phyloP scores from a whole-genome alignment of 2,329 filamentous ascomycete species.

The Fonsecaea erecta region DNA sequence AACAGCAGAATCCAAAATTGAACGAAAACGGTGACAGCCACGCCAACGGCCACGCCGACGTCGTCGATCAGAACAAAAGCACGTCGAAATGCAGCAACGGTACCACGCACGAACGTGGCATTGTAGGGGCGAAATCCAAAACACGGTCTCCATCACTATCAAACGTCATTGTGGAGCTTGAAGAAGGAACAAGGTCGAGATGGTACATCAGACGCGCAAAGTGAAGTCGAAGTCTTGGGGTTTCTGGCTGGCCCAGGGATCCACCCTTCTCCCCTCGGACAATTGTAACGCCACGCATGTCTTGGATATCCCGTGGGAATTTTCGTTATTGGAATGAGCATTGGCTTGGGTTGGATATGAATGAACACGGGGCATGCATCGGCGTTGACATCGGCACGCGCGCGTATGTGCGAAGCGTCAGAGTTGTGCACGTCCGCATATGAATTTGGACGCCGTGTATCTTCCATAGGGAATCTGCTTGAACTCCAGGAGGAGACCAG shows the following conservation, averaged over 20 bases:
- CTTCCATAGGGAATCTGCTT: not conserved
- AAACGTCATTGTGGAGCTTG: slow-evolving; percentile 32
- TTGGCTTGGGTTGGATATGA: not conserved
- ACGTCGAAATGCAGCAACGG: not conserved
- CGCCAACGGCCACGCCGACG: no score
- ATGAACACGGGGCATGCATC: not conserved
- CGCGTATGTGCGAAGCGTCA: not conserved
- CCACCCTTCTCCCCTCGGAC: not conserved
- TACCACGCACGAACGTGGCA: not conserved
- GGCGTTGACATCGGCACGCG: not conserved
- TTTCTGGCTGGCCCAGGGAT: not conserved
- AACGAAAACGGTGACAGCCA: not conserved
- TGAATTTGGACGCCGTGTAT: not conserved
- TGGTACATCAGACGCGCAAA: slow-evolving; percentile 30
- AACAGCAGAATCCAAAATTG: not conserved
- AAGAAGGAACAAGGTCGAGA: slow-evolving; percentile 27
- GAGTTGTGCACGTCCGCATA: not conserved
- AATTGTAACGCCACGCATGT: not conserved
- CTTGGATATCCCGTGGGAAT: not conserved
- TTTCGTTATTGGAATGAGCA: not conserved
- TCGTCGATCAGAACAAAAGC: not conserved
- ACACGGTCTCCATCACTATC: slow-evolving; percentile 1
- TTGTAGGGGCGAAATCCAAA: not conserved
- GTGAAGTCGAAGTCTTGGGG: slow-evolving; percentile 5
- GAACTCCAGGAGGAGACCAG: not conserved